A percentile compares a stretch with the other conserved stretches of the same genome.
Evolutionary conservation across 257 asterid species (phyloP).

Genomic region (Solanum pimpinellifolium): DNA sequence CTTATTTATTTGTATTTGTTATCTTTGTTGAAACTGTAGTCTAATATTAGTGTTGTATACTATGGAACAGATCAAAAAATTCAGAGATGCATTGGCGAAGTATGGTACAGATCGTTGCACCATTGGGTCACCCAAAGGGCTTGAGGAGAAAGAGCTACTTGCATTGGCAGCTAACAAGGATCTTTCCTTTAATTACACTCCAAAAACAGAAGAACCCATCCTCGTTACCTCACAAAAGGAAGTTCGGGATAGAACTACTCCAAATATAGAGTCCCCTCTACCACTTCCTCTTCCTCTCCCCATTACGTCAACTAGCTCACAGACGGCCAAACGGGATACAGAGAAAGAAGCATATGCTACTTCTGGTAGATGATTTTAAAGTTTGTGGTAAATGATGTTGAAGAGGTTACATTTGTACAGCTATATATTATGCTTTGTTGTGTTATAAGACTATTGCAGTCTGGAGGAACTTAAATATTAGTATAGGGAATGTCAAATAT

Average conservation of each 20-base stretch:
- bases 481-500: background rate
- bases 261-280: background rate
- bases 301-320: background rate
- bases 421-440: background rate
- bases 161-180: constrained; percentile 23
- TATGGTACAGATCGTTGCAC: constrained; percentile 19
- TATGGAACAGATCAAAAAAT: constrained; percentile 24
- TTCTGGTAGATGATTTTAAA: background rate
- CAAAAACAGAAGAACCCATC: background rate
- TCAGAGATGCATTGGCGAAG: constrained; percentile 28
- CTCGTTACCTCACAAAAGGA: background rate
- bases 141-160: constrained; percentile 31
- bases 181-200: constrained; percentile 18
- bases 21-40: background rate
- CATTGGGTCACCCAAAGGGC: constrained; percentile 21
- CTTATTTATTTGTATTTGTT: background rate
- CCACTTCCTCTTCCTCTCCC: constrained; percentile 4
- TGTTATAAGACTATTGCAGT: background rate
- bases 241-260: background rate
- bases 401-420: background rate
- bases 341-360: background rate
- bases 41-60: background rate
- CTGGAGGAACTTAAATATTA: background rate
- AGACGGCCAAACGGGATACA: background rate
- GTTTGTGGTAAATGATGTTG: background rate